Evolutionary conservation across 257 asterid species (phyloP).

Genomic region (Solanum dulcamara): DNA sequence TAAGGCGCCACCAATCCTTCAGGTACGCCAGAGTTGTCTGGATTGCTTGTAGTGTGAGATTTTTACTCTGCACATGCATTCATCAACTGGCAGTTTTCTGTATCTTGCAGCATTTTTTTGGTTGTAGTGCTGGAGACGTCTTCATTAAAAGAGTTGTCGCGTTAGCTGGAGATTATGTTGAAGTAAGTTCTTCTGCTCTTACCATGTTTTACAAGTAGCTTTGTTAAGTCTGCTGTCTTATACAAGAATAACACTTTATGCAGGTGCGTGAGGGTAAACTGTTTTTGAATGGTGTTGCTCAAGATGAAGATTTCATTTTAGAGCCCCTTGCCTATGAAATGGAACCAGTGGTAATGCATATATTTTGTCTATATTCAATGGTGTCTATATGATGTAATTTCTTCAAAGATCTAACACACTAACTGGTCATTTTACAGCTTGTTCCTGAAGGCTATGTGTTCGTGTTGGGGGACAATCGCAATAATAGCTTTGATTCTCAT

Average conservation of each 20-base stretch:
- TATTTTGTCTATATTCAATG: not conserved
- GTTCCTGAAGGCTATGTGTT: constrained; percentile 89
- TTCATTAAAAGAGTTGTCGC: constrained; percentile 93
- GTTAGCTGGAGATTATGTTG: constrained; percentile 79
- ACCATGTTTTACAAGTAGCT: not conserved
- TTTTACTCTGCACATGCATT: not conserved
- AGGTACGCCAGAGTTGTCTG: constrained; percentile 26
- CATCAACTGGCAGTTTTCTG: not conserved
- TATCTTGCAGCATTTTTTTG: constrained; percentile 39
- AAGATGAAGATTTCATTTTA: constrained; percentile 76
- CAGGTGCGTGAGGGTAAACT: constrained; percentile 76
- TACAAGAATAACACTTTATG: not conserved
- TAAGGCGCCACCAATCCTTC: constrained; percentile 76
- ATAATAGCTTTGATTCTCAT: constrained; percentile 88
- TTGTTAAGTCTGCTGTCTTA: not conserved
- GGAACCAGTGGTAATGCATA: constrained; percentile 54
- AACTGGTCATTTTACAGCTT: constrained; percentile 27
- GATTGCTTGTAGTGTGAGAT: not conserved
- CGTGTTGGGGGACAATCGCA: constrained; percentile 96
- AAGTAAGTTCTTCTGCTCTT: constrained; percentile 26
- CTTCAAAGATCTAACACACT: not conserved
- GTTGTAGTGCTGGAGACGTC: constrained; percentile 62
- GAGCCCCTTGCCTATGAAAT: constrained; percentile 87
- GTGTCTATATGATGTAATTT: not conserved
- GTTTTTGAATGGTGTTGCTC: constrained; percentile 62